phyloP scores from a whole-genome alignment of 805 yeast species.

The Pichia californica region DNA sequence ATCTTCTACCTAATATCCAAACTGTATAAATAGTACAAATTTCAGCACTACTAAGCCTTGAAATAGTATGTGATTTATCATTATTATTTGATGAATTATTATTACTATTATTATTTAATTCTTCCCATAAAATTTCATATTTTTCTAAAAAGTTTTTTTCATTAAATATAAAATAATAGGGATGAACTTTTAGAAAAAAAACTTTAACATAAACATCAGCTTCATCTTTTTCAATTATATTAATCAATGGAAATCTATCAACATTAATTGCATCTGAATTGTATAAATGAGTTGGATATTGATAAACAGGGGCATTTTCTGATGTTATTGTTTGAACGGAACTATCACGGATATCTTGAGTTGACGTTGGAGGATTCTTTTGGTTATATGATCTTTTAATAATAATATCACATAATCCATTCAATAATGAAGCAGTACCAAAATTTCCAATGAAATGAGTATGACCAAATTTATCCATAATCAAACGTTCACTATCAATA shows the following conservation, averaged over 20 bases:
- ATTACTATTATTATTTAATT: constrained; percentile 18
- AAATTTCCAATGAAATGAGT: constrained; percentile 42
- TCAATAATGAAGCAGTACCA: constrained; percentile 39
- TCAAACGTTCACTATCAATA: constrained; percentile 30
- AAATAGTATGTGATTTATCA: constrained; percentile 8
- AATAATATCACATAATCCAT: constrained; percentile 37
- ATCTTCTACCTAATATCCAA: constrained; percentile 36
- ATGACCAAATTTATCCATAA: constrained; percentile 40
- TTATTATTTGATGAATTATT: constrained; percentile 9
- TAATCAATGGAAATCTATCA: constrained; percentile 35
- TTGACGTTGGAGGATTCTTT: constrained; percentile 30
- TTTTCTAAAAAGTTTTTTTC: constrained; percentile 27
- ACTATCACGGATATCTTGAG: constrained; percentile 28
- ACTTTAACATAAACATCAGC: constrained; percentile 32
- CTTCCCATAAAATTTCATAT: constrained; percentile 36
- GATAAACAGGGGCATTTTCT: constrained; percentile 30
- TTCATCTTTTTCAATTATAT: constrained; percentile 28
- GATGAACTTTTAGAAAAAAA: constrained; percentile 39
- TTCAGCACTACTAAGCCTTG: constrained; percentile 27
- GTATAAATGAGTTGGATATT: constrained; percentile 30
- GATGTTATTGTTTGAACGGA: constrained; percentile 31
- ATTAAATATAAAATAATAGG: constrained; percentile 38
- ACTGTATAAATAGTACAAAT: constrained; percentile 43
- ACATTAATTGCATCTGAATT: constrained; percentile 27
- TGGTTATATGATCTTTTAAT: constrained; percentile 31